These are phyloP conservation scores for Colletotrichum magnum DNA, from an alignment of 2,329 filamentous ascomycete genomes.

Conservation along the genomic window DNA sequence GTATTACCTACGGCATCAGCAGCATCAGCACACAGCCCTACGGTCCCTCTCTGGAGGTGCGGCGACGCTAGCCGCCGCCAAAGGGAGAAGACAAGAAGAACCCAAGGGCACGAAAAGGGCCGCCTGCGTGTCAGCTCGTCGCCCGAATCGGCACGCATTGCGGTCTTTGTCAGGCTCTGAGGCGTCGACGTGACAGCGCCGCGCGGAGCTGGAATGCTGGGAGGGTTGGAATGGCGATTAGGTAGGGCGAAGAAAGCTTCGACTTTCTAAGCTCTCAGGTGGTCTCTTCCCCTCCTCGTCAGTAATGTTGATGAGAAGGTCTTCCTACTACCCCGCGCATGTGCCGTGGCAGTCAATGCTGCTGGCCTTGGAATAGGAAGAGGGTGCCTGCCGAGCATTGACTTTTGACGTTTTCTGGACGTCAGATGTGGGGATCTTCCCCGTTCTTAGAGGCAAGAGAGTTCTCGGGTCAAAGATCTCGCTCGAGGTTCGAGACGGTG, in stretches of 20 bases:
- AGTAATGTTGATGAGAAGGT: background rate
- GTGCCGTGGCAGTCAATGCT: background rate
- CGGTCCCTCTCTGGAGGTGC: background rate
- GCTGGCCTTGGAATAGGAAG: background rate
- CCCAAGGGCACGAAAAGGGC: background rate
- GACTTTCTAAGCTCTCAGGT: background rate
- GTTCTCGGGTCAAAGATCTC: conserved; percentile 8
- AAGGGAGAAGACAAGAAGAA: background rate
- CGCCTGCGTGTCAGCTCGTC: conserved; percentile 18
- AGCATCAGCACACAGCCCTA: conserved; percentile 23
- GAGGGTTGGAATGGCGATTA: background rate
- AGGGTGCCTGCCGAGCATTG: background rate
- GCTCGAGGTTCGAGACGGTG: background rate
- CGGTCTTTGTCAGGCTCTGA: conserved; percentile 2
- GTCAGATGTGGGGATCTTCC: background rate
- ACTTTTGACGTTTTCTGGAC: background rate
- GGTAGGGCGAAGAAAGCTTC: background rate
- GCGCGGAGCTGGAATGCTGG: background rate
- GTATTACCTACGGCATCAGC: too few species aligned
- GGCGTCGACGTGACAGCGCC: background rate
- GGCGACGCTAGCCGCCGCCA: conserved; percentile 3
- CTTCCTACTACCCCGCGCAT: background rate
- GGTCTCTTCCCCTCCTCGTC: background rate
- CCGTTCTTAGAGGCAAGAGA: background rate
- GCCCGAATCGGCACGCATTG: conserved; percentile 15